Conservation (phyloP, 2,329 filamentous ascomycete genomes). For the Stachybotrys elegans region DNA sequence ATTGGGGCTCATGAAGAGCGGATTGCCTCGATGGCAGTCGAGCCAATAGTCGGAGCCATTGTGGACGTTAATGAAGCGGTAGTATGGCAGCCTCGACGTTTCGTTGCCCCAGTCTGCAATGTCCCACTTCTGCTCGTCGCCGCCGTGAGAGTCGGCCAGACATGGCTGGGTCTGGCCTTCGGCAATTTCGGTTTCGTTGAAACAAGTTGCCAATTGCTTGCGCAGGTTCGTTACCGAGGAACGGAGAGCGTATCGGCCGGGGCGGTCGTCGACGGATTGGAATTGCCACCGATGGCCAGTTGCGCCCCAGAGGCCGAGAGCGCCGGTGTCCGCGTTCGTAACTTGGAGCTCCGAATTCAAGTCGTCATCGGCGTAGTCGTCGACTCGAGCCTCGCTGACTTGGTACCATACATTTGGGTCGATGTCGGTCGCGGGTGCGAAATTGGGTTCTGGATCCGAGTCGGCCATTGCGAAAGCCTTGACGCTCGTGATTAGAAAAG, state of each 20-base stretch:
- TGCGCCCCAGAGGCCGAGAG: conserved; percentile 15
- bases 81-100: too few relatives aligned
- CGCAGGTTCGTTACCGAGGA: conserved; percentile 17
- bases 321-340: conserved; percentile 6
- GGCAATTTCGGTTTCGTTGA: conserved; percentile 14
- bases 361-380: conserved; percentile 13
- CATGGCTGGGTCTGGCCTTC: conserved; percentile 22
- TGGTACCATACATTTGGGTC: conserved; percentile 31
- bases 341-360: conserved; percentile 18
- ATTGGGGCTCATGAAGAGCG: conserved; percentile 24
- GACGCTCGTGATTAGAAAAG: too few relatives aligned
- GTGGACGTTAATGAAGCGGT: conserved; percentile 22
- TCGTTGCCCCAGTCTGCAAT: conserved; percentile 21
- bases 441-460: too few relatives aligned
- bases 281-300: conserved; percentile 20
- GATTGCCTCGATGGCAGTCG: conserved; percentile 24
- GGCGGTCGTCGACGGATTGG: conserved; percentile 17
- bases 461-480: too few relatives aligned
- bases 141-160: conserved; percentile 17
- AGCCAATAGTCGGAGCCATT: conserved; percentile 27
- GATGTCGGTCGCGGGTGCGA: conserved; percentile 7
- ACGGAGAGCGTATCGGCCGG: conserved; percentile 26
- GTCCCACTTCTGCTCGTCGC: conserved; percentile 27
- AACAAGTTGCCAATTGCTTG: conserved; percentile 26
- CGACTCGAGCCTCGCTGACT: conserved; percentile 27